Conservation (phyloP, 2,329 filamentous ascomycete species). For the Niveomyces coronatus region DNA sequence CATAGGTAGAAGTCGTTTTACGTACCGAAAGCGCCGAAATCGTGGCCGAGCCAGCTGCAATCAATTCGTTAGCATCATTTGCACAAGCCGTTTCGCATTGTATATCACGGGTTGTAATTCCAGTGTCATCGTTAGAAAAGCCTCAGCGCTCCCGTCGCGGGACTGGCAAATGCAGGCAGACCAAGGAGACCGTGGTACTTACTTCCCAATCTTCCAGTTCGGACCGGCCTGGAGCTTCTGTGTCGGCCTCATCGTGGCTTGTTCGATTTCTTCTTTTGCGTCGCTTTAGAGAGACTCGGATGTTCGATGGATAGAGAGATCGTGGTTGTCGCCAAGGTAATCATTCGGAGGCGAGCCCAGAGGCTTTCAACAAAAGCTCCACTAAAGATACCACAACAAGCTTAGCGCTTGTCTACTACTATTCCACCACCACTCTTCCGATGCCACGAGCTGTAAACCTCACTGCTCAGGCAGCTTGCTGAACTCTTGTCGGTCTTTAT, state of each 20-base stretch:
- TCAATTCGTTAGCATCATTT: conserved; percentile 16
- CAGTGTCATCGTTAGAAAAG: conserved; percentile 18
- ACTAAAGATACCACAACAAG: conserved; percentile 7
- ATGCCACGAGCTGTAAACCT: too few relatives aligned
- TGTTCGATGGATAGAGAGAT: conserved; percentile 8
- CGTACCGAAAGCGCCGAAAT: conserved; percentile 68
- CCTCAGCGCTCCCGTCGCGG: conserved; percentile 17
- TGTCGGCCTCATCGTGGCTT: conserved; percentile 31
- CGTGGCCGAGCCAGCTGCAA: conserved; percentile 54
- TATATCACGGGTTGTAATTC: not conserved
- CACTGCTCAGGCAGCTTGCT: conserved; percentile 8
- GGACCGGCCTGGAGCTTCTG: conserved; percentile 25
- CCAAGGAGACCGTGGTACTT: conserved; percentile 16
- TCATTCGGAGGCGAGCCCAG: conserved; percentile 15
- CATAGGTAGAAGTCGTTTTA: conserved; percentile 17
- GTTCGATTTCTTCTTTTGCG: conserved; percentile 2
- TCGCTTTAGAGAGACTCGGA: conserved; percentile 1
- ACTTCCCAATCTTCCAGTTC: conserved; percentile 25
- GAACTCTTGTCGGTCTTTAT: not conserved
- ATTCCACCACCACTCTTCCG: not conserved
- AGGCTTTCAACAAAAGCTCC: conserved; percentile 11
- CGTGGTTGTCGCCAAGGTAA: conserved; percentile 9
- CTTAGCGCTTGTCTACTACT: conserved; percentile 3
- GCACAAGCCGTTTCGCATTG: not conserved
- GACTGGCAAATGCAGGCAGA: conserved; percentile 9